Conservation (phyloP, 1,139 yeast species). For the Geotrichum restrictum region DNA sequence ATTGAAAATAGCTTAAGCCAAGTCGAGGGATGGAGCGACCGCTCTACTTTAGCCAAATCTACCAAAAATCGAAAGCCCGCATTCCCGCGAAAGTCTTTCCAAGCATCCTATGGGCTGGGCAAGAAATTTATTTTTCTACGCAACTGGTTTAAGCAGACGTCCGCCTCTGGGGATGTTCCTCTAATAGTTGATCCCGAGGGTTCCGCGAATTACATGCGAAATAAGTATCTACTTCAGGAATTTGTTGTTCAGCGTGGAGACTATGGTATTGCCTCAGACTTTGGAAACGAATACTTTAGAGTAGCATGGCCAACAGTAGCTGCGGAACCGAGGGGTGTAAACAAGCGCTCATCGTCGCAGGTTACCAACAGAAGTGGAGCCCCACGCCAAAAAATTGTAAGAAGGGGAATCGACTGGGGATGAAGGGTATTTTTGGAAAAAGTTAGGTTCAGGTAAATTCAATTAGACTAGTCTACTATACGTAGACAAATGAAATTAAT, state of each 20-base stretch:
- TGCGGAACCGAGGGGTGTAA: background rate
- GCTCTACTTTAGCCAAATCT: background rate
- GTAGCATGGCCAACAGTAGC: background rate
- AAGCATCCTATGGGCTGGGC: conserved; percentile 8
- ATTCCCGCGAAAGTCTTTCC: conserved; percentile 5
- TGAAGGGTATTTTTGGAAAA: background rate
- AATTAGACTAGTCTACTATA: too few relatives aligned
- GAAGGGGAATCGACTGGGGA: background rate
- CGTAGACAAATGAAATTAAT: too few relatives aligned
- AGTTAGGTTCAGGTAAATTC: too few relatives aligned
- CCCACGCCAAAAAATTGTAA: conserved; percentile 2
- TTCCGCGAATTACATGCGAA: conserved; percentile 7
- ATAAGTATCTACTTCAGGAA: conserved; percentile 12
- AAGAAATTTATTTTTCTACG: conserved; percentile 14
- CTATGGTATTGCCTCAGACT: background rate
- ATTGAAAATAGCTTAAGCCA: background rate
- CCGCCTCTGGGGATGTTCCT: background rate
- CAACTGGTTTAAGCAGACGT: background rate
- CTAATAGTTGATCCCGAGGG: conserved; percentile 13
- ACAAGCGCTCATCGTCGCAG: background rate
- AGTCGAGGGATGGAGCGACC: background rate
- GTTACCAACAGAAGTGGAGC: background rate
- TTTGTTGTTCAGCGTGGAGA: conserved; percentile 10
- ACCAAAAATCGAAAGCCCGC: background rate
- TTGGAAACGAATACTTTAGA: background rate